A percentile compares a stretch with the other conserved stretches of the same genome.
These are phyloP conservation scores for Takakia lepidozioides DNA, from an alignment of 225 moss, liverwort and hornwort species.

Conservation along the genomic window DNA sequence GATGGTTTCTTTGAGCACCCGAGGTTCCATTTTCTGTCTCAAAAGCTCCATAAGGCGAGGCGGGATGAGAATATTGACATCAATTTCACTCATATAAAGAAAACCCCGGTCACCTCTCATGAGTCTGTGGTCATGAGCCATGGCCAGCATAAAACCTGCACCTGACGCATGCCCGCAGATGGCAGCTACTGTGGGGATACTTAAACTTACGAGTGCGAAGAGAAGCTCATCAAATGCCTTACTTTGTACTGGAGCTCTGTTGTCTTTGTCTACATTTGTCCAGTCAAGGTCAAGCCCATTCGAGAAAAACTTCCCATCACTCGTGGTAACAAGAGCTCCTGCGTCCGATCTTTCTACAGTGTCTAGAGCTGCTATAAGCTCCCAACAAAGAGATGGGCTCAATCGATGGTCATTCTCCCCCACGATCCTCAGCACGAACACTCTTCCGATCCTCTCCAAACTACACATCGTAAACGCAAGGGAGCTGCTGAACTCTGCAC, in stretches of 20 bases:
- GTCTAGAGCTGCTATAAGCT: conserved; percentile 33
- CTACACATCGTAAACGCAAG: too few relatives aligned
- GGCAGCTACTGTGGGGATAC: conserved; percentile 67
- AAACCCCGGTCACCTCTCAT: conserved; percentile 44
- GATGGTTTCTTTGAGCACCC: conserved; percentile 61
- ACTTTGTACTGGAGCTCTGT: not conserved
- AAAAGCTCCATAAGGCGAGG: conserved; percentile 18
- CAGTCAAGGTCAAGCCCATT: conserved; percentile 69
- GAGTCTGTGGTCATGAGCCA: conserved; percentile 77
- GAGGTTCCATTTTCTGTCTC: conserved; percentile 31
- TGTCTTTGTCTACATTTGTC: conserved; percentile 6
- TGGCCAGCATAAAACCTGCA: conserved; percentile 55
- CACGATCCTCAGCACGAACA: conserved; percentile 45
- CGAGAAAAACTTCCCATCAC: conserved; percentile 71
- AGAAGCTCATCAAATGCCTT: conserved; percentile 18
- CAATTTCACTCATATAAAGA: conserved; percentile 73
- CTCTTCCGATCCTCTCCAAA: conserved; percentile 52
- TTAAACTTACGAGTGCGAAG: conserved; percentile 31
- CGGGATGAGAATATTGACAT: conserved; percentile 34
- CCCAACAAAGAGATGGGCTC: conserved; percentile 27
- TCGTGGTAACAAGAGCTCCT: conserved; percentile 64
- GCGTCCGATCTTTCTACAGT: conserved; percentile 55
- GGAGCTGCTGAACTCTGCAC: too few relatives aligned
- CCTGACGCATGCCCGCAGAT: conserved; percentile 68
- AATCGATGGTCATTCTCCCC: conserved; percentile 77